Evolutionary conservation across 306 rosid genomes (phyloP).

Genomic region (Coriaria nepalensis): DNA sequence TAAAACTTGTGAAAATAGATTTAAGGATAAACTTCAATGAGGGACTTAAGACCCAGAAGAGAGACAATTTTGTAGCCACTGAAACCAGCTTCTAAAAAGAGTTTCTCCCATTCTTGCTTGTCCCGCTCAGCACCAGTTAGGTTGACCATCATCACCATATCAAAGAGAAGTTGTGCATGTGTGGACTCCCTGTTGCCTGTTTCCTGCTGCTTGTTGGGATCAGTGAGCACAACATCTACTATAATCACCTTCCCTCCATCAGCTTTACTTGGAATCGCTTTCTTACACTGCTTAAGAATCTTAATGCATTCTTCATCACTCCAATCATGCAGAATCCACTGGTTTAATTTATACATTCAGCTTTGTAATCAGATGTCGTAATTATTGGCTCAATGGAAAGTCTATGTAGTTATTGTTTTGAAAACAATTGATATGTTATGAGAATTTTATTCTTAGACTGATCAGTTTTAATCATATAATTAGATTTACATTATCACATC

Average conservation of each 20-base stretch:
- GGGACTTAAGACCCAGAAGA: constrained; percentile 31
- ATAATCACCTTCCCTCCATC: constrained; percentile 19
- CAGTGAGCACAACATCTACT: constrained; percentile 24
- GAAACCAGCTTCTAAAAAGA: constrained; percentile 39
- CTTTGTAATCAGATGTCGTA: too few species aligned
- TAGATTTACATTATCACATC: too few species aligned
- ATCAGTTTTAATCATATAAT: too few species aligned
- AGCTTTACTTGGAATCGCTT: constrained; percentile 15
- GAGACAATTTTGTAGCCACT: constrained; percentile 25
- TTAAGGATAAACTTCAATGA: constrained; percentile 43
- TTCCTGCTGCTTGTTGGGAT: constrained; percentile 14
- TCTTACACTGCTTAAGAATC: constrained; percentile 16
- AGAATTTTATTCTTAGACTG: too few species aligned
- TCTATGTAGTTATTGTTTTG: too few species aligned
- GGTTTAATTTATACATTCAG: too few species aligned
- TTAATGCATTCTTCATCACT: constrained; percentile 18
- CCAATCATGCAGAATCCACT: constrained; percentile 30
- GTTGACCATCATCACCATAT: constrained; percentile 30
- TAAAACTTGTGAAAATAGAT: too few species aligned
- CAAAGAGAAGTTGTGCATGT: constrained; percentile 25
- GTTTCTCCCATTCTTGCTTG: constrained; percentile 38
- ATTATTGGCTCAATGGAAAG: too few species aligned
- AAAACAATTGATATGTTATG: too few species aligned
- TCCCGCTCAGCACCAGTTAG: constrained; percentile 34
- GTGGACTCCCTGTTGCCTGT: constrained; percentile 13